Evolutionary conservation across 495 filamentous ascomycete species (phyloP), one percentile per base, ranked within the genome.

Genomic region (Annulohypoxylon stygium): DNA sequence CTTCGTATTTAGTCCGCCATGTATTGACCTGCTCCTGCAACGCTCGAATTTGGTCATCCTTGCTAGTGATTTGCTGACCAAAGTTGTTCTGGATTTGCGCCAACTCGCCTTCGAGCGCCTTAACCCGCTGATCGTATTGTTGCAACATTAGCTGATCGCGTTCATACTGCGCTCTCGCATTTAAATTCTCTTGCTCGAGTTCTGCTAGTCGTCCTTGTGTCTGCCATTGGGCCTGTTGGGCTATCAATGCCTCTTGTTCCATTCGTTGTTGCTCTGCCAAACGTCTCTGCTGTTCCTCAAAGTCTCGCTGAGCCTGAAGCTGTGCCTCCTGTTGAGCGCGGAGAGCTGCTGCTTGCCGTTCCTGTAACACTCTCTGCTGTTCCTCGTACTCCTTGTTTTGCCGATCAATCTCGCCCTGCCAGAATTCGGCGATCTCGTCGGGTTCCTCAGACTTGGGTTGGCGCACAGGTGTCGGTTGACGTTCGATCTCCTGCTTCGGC

Each of bases 1-100:
- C 92, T 78, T 99, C 97, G 75, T 98, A 99, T 82, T 98, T 99
- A 37, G 93, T 89, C 64, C 96, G 87, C 96, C 96, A 98, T 1
- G 94, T 97, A 80, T 97, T 97, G 71, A 97, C 91, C 78, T 97
- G 94, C 81, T 97, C 94, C 76, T 98, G 95, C 16, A 98, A 84
- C 4, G 96, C 89, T 51, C 91, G 86, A 73, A 99, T 97, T 78
- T 98, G 93, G 69, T 98, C 96, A 75, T 99, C 96, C 76, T 95
- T 95, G 70, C 95, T 97, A 18, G 86, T 80, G 26, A 90, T 89
- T 75, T 98, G 96, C 81, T 97, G 90, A 33, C 92, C 90, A 73
- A 92, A 90, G 80, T 95, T 98, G 59, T 84, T 87, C 67, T 93
- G 93, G 16, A 97, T 85, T 70, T 95, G 90, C 59, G 85, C 81